phyloP scores from a whole-genome alignment of 768 basidiomycete genomes.

The Lyophyllum decastes region DNA sequence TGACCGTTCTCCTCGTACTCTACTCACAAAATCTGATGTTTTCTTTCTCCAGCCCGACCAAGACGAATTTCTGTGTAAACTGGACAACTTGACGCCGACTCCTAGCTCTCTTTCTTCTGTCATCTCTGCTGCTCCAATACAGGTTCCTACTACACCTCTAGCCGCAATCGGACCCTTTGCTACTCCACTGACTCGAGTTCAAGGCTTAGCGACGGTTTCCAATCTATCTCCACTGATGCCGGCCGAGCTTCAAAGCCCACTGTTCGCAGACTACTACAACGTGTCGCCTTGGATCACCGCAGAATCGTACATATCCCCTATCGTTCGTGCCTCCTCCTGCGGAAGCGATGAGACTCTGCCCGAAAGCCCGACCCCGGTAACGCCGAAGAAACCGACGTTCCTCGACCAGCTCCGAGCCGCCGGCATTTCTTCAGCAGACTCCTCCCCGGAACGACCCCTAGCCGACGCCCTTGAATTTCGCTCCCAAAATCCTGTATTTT shows the following conservation, averaged over 20 bases:
- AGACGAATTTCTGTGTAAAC: neutral
- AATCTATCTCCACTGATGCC: neutral
- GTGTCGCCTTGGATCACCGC: conserved; percentile 5
- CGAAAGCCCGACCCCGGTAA: neutral
- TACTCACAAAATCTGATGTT: neutral
- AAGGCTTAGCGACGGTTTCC: neutral
- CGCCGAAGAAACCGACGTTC: neutral
- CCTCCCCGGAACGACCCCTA: neutral
- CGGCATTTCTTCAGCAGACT: neutral
- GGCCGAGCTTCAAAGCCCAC: neutral
- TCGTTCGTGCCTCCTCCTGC: conserved; percentile 6
- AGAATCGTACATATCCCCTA: conserved; percentile 12
- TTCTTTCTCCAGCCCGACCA: neutral
- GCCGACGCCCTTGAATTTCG: neutral
- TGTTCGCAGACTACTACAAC: conserved; percentile 6
- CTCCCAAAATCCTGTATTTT: neutral
- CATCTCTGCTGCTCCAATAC: neutral
- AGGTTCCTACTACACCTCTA: neutral
- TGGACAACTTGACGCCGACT: too few species aligned
- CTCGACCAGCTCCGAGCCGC: neutral
- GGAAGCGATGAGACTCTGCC: neutral
- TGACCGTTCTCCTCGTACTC: neutral
- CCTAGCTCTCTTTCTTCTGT: neutral
- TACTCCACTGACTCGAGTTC: neutral
- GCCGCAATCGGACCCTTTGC: neutral